Conservation (phyloP, 2,329 filamentous ascomycete genomes). For the Ceratocystis eucalypticola region DNA sequence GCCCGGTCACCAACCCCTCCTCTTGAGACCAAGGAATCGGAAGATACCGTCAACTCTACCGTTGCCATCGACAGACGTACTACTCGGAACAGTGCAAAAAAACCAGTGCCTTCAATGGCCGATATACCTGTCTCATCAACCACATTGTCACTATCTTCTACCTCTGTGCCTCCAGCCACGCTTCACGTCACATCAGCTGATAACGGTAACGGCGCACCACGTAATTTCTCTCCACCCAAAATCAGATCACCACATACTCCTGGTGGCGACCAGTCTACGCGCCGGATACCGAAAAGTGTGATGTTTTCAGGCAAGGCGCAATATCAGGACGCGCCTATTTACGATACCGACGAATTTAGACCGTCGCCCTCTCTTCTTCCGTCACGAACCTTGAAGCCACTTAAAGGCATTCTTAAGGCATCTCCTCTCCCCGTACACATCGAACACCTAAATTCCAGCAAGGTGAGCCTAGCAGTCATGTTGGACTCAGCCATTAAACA, state of each 20-base stretch:
- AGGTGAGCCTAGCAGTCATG: constrained; percentile 49
- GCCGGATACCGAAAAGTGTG: constrained; percentile 39
- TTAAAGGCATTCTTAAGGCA: constrained; percentile 67
- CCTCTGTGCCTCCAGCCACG: neutral
- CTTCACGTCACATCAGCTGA: neutral
- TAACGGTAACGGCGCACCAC: neutral
- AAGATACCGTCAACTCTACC: constrained; percentile 26
- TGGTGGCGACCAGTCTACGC: constrained; percentile 32
- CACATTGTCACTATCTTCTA: neutral
- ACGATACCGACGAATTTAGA: constrained; percentile 27
- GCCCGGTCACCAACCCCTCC: constrained; percentile 55
- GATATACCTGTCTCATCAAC: neutral
- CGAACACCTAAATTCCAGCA: constrained; percentile 25
- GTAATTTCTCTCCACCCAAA: constrained; percentile 36
- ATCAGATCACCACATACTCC: constrained; percentile 33
- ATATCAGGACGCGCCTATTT: constrained; percentile 41
- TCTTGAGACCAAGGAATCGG: constrained; percentile 34
- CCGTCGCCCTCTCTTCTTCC: constrained; percentile 17
- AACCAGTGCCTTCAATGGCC: neutral
- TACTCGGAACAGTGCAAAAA: constrained; percentile 27
- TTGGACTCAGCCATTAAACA: constrained; percentile 73
- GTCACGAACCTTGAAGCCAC: constrained; percentile 19
- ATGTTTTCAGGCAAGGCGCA: constrained; percentile 45
- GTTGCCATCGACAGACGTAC: constrained; percentile 28
- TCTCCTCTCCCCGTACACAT: constrained; percentile 37